A percentile compares a stretch with the other conserved stretches of the same genome.
Conservation (phyloP, 495 filamentous ascomycete species). For the Lepraria neglecta region DNA sequence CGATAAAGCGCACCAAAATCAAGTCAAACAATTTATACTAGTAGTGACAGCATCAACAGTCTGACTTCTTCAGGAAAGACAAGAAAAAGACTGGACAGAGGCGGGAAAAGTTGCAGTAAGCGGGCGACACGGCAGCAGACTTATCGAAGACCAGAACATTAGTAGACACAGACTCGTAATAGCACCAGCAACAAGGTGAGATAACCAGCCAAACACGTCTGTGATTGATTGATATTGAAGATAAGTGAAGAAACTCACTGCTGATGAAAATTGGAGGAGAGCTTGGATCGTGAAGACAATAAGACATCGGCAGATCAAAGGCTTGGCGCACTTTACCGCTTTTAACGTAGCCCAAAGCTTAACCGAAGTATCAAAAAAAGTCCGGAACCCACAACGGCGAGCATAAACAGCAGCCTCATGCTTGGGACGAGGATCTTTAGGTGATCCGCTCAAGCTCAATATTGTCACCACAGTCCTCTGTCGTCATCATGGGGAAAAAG, state of each 20-base stretch:
- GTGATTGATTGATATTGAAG: neutral
- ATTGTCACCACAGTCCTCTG: neutral
- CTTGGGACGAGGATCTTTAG: neutral
- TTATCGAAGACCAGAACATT: too few relatives aligned
- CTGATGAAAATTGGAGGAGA: neutral
- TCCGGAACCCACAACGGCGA: neutral
- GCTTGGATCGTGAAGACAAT: neutral
- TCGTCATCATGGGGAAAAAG: conserved; percentile 42
- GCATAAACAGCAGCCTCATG: conserved; percentile 3
- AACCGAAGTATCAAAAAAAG: conserved; percentile 12
- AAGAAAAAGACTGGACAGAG: neutral
- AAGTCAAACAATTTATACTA: too few relatives aligned
- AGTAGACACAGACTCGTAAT: neutral
- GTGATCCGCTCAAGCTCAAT: neutral
- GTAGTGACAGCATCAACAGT: too few relatives aligned
- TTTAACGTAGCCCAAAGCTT: conserved; percentile 6
- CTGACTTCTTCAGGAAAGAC: neutral
- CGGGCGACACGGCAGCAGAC: neutral
- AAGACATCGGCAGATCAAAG: neutral
- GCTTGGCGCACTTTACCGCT: neutral
- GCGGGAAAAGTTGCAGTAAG: neutral
- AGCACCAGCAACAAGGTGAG: neutral
- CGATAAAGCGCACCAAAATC: too few relatives aligned
- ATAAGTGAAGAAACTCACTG: too few relatives aligned
- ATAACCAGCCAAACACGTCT: neutral